Evolutionary conservation across 1,284 basidiomycete genomes (phyloP).

Genomic region (Rhodotorula sp.): DNA sequence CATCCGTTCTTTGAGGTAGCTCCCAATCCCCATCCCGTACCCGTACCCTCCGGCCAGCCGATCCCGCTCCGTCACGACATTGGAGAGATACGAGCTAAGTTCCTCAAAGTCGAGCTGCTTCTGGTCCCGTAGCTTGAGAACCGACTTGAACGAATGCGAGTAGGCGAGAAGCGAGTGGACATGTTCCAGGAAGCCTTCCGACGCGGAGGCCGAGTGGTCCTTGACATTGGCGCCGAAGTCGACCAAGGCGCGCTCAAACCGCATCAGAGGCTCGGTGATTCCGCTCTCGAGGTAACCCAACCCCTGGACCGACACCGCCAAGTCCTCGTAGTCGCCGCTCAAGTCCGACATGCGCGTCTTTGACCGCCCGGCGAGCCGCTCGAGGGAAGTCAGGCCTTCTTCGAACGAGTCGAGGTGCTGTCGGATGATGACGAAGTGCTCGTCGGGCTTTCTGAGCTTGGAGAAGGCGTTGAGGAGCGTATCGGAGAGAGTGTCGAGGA

Average conservation of each 20-base stretch:
- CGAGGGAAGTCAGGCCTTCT: conserved; percentile 76
- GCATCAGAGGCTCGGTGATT: conserved; percentile 92
- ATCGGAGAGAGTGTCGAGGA: conserved; percentile 88
- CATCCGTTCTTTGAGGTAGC: conserved; percentile 90
- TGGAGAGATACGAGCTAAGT: conserved; percentile 88
- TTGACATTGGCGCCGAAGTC: conserved; percentile 59
- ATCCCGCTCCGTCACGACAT: conserved; percentile 86
- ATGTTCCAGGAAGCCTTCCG: conserved; percentile 82
- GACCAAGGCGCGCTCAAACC: conserved; percentile 89
- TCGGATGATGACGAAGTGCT: conserved; percentile 86
- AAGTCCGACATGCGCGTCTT: conserved; percentile 59
- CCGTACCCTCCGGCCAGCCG: conserved; percentile 68
- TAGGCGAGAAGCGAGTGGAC: conserved; percentile 85
- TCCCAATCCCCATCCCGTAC: conserved; percentile 64
- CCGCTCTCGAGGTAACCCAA: conserved; percentile 96
- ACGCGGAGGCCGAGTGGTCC: conserved; percentile 55
- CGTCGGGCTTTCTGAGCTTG: conserved; percentile 87
- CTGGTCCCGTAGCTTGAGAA: conserved; percentile 91
- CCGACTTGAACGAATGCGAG: conserved; percentile 81
- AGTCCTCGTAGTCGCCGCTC: conserved; percentile 91
- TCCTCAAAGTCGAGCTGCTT: conserved; percentile 99
- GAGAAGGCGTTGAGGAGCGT: conserved; percentile 93
- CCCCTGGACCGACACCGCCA: conserved; percentile 91
- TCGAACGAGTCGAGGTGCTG: conserved; percentile 92
- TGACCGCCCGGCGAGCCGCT: conserved; percentile 60